Percentiles rank a stretch among this genome's conserved stretches.
Conservation (phyloP, 2,329 filamentous ascomycete genomes). For the Didymella keratinophila region DNA sequence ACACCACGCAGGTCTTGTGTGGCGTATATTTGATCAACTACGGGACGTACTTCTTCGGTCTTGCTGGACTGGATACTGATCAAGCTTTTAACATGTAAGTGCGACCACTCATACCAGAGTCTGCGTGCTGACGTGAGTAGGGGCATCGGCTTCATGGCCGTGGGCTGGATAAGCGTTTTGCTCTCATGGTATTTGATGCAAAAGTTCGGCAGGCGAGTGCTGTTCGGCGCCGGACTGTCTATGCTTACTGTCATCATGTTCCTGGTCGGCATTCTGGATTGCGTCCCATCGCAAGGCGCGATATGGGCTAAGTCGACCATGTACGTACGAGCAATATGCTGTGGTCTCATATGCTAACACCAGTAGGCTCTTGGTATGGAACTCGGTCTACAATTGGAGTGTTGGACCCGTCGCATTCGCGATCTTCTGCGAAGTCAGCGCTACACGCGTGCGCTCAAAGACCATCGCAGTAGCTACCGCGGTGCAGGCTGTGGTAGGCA, state of each 20-base stretch:
- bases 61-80: constrained; percentile 50
- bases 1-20: constrained; percentile 53
- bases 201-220: constrained; percentile 73
- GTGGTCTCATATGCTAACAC: background rate
- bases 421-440: constrained; percentile 78
- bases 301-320: constrained; percentile 43
- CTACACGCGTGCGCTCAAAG: constrained; percentile 75
- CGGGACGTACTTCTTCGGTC: constrained; percentile 54
- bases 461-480: constrained; percentile 77
- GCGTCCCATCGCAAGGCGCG: constrained; percentile 52
- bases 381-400: constrained; percentile 77
- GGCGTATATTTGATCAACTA: constrained; percentile 54
- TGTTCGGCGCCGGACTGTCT: constrained; percentile 72
- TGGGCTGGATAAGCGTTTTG: constrained; percentile 77
- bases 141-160: constrained; percentile 62
- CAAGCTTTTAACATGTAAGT: constrained; percentile 49
- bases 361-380: constrained; percentile 18
- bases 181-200: constrained; percentile 80
- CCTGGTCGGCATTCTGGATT: constrained; percentile 79
- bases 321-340: constrained; percentile 41
- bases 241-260: constrained; percentile 68
- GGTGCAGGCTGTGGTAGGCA: constrained; percentile 48
- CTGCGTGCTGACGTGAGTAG: background rate
- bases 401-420: constrained; percentile 89
- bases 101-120: background rate